Base-by-base conservation (phyloP, 768 basidiomycete genomes). In the Tulasnella calospora region DNA sequence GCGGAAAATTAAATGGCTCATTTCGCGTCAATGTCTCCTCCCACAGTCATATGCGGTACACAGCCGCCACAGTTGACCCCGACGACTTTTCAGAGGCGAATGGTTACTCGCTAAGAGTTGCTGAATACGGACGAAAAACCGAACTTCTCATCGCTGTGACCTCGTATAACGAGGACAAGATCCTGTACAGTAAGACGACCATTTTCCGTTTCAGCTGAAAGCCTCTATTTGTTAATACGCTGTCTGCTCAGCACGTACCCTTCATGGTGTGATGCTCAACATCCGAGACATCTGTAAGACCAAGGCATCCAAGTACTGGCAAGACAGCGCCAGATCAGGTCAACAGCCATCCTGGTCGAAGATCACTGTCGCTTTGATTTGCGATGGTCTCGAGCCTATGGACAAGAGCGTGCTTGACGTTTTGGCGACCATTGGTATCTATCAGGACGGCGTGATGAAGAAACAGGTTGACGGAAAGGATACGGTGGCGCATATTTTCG, bases 251-350 rank as follows among this genome's bases (percentile, higher is more conserved):
- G 84, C 83, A 44, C 83, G 86, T 3, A 98, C 97, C 0, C 87
- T 99, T 55, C 97, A 98, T 82, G 94, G 94, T 80, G 92, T 98
- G 82, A 98, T 98, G 96, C 85, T 97, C 80, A 99, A 99, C 85
- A 97, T 99, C 80, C 93, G 96, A 81, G 86, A 99, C 82, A 98
- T 98, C 81, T 96, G 95, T 89, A 95, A 93, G 85, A 96, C 94
- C 57, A 96, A 96, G 84, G 92, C 93, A 82, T 94, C 92, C 80
- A 95, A 95, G 84, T 97, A 92, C 85, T 95, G 95, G 94, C 88
- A 92, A 67, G 88, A 90, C 79, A 89, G 88, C 74, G 91, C 94
- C 13, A 93, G 94, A 84, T 93, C 94, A 83, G 94, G 94, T 67
- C 88, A 89, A 76, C 88, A 89, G 76, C 93, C 94, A 51, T 91